Evolutionary conservation across 1,284 basidiomycete species (phyloP).

Genomic region (Boletellus deceptivus): DNA sequence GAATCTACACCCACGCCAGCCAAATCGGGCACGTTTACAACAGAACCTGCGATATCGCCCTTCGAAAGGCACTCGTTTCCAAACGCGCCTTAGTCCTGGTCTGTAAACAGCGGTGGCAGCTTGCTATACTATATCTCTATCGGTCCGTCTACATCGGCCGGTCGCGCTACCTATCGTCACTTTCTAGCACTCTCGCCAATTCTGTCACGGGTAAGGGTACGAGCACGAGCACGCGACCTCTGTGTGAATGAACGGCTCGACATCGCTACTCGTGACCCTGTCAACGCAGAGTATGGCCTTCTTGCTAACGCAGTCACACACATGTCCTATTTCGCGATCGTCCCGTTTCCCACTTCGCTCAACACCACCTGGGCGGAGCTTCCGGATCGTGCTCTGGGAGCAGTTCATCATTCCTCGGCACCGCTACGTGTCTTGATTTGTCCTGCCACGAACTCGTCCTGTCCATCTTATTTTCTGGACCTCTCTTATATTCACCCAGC

Average conservation of each 20-base stretch:
- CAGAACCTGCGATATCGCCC: conserved; percentile 5
- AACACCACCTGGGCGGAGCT: neutral
- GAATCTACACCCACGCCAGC: conserved; percentile 23
- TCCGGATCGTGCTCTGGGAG: conserved; percentile 12
- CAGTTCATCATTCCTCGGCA: conserved; percentile 9
- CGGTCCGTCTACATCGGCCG: conserved; percentile 30
- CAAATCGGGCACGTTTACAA: conserved; percentile 10
- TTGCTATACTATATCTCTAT: conserved; percentile 35
- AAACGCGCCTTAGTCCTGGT: conserved; percentile 38
- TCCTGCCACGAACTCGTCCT: neutral
- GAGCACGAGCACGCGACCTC: conserved; percentile 7
- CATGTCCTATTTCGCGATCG: conserved; percentile 31
- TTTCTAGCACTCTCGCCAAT: conserved; percentile 22
- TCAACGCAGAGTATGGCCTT: conserved; percentile 3
- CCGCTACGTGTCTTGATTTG: conserved; percentile 27
- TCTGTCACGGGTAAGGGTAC: conserved; percentile 11
- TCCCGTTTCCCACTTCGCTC: conserved; percentile 20
- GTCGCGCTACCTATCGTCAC: conserved; percentile 21
- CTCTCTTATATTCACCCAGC: conserved; percentile 14
- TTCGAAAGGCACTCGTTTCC: conserved; percentile 28
- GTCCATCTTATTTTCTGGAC: neutral
- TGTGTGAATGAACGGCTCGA: conserved; percentile 37
- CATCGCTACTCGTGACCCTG: conserved; percentile 30
- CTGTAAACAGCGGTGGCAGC: conserved; percentile 38
- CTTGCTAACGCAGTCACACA: conserved; percentile 23